Conservation (phyloP, 2,329 filamentous ascomycete genomes). For the Coniochaeta sp. region DNA sequence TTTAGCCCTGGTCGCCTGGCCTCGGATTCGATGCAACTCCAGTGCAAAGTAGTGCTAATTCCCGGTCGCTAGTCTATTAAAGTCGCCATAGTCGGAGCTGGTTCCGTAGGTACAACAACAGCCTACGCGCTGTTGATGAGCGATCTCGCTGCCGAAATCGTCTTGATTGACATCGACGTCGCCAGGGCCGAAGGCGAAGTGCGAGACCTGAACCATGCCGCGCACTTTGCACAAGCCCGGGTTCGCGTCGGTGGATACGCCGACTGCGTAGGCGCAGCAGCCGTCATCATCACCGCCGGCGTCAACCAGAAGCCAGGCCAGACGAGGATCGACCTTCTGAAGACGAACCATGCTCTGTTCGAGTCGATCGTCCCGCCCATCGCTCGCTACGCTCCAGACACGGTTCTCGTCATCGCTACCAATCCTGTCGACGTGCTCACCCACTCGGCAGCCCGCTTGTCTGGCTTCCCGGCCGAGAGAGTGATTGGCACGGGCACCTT, state of each 20-base stretch:
- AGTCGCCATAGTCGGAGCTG: constrained; percentile 18
- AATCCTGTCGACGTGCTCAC: constrained; percentile 25
- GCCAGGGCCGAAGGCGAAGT: constrained; percentile 20
- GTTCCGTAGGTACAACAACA: constrained; percentile 23
- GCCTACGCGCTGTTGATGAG: constrained; percentile 21
- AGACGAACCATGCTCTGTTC: constrained; percentile 22
- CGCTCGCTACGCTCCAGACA: constrained; percentile 18
- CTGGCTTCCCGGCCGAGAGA: constrained; percentile 20
- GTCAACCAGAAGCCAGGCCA: constrained; percentile 25
- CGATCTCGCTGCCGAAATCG: constrained; percentile 20
- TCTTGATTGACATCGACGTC: constrained; percentile 22
- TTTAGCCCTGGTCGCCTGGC: not conserved
- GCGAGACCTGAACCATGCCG: constrained; percentile 21
- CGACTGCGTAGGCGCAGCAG: constrained; percentile 19
- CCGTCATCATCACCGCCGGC: constrained; percentile 24
- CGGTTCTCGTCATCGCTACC: constrained; percentile 22
- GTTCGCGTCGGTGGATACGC: constrained; percentile 18
- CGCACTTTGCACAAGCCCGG: constrained; percentile 20
- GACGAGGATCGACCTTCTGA: constrained; percentile 21
- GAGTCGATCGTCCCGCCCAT: constrained; percentile 18
- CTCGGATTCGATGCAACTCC: not conserved
- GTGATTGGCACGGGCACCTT: constrained; percentile 23
- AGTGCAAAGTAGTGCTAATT: not conserved
- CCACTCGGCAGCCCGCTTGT: constrained; percentile 18
- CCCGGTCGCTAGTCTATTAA: constrained; percentile 9